Evolutionary conservation across 768 basidiomycete genomes (phyloP).

Genomic region (Roridomyces roridus): DNA sequence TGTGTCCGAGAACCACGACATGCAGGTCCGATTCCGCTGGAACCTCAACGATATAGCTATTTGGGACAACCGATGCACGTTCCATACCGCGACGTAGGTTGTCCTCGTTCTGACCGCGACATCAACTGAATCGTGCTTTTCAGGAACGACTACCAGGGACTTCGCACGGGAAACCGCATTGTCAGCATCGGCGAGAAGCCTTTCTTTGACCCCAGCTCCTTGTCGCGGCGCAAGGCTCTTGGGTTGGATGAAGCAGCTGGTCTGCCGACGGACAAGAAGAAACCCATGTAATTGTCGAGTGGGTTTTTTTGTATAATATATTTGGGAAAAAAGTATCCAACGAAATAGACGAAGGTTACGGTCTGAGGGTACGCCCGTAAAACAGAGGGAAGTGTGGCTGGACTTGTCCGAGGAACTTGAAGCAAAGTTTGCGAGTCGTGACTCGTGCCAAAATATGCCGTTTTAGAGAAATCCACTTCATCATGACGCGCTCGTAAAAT

Average conservation of each 20-base stretch:
- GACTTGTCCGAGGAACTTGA: too few relatives aligned
- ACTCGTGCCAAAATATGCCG: too few relatives aligned
- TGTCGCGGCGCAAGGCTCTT: slow-evolving; percentile 42
- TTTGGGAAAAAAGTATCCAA: too few relatives aligned
- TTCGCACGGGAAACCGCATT: slow-evolving; percentile 55
- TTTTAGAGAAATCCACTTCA: too few relatives aligned
- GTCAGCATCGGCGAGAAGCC: slow-evolving; percentile 61
- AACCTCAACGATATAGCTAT: slow-evolving; percentile 58
- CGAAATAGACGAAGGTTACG: too few relatives aligned
- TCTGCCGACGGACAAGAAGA: too few relatives aligned
- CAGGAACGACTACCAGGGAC: slow-evolving; percentile 42
- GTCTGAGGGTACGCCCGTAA: too few relatives aligned
- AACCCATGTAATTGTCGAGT: too few relatives aligned
- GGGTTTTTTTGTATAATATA: too few relatives aligned
- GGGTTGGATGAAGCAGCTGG: slow-evolving; percentile 23
- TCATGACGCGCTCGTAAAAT: too few relatives aligned
- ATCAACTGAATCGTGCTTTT: not conserved
- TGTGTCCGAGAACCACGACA: slow-evolving; percentile 63
- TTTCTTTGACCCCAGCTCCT: slow-evolving; percentile 49
- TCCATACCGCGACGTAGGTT: slow-evolving; percentile 52
- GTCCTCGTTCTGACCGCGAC: not conserved
- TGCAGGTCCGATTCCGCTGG: slow-evolving; percentile 61
- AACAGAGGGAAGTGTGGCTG: too few relatives aligned
- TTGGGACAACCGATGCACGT: slow-evolving; percentile 65
- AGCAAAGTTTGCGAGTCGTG: too few relatives aligned